Percentiles rank a stretch among this genome's conserved stretches.
These are phyloP conservation scores for Nidula niveotomentosa DNA, from an alignment of 1,284 basidiomycete species.

Conservation along the genomic window DNA sequence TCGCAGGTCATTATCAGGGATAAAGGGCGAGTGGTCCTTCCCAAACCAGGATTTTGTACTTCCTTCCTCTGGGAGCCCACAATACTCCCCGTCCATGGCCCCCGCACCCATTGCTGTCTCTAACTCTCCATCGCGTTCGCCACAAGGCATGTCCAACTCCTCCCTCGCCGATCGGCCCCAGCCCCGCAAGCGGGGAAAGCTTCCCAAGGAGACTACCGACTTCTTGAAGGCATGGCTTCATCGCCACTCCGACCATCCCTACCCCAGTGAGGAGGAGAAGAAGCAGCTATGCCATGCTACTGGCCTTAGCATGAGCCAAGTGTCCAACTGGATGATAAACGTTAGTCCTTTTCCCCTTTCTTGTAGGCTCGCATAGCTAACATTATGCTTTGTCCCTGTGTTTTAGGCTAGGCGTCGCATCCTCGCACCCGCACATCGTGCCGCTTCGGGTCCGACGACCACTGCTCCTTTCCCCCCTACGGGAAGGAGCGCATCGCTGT, in stretches of 20 bases:
- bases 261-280: slow-evolving; percentile 90
- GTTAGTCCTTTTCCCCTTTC: slow-evolving; percentile 42
- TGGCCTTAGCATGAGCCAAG: slow-evolving; percentile 84
- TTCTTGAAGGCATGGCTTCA: slow-evolving; percentile 90
- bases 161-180: slow-evolving; percentile 70
- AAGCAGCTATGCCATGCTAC: slow-evolving; percentile 85
- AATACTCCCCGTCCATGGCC: slow-evolving; percentile 41
- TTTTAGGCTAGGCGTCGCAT: slow-evolving; percentile 75
- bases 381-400: slow-evolving; percentile 13
- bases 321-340: slow-evolving; percentile 92
- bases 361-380: slow-evolving; percentile 7
- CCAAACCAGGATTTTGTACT: slow-evolving; percentile 40
- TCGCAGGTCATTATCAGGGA: slow-evolving; percentile 49
- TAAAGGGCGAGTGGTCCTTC: slow-evolving; percentile 51
- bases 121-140: slow-evolving; percentile 49
- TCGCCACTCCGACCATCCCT: slow-evolving; percentile 86
- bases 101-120: slow-evolving; percentile 41
- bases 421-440: slow-evolving; percentile 75
- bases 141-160: slow-evolving; percentile 48
- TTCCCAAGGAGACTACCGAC: slow-evolving; percentile 89
- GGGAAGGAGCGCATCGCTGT: slow-evolving; percentile 43
- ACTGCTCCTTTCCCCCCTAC: slow-evolving; percentile 64
- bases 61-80: slow-evolving; percentile 34
- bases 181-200: slow-evolving; percentile 82
- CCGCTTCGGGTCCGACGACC: slow-evolving; percentile 71